A percentile compares a stretch with the other conserved stretches of the same genome.
phyloP scores from a whole-genome alignment of 2,329 filamentous ascomycete species.

The Paramyrothecium roridum region DNA sequence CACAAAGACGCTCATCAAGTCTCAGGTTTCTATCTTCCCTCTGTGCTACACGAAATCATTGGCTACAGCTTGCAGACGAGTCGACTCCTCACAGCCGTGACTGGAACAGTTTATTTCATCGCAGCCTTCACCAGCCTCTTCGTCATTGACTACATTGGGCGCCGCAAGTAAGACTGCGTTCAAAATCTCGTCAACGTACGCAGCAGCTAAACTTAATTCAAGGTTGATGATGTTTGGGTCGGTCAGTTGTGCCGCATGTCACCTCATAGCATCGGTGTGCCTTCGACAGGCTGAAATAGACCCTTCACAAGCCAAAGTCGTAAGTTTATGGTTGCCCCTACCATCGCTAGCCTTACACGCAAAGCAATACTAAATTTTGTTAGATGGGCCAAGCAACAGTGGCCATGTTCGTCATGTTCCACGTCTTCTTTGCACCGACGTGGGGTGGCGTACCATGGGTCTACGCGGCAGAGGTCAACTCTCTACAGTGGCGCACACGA shows the following conservation, averaged over 20 bases:
- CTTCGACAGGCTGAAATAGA: background rate
- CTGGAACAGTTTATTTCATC: constrained; percentile 32
- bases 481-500: constrained; percentile 34
- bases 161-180: constrained; percentile 28
- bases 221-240: constrained; percentile 36
- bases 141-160: constrained; percentile 34
- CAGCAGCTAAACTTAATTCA: background rate
- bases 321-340: too few relatives aligned
- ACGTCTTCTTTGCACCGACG: constrained; percentile 36
- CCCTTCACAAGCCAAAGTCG: background rate
- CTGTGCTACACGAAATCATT: constrained; percentile 52
- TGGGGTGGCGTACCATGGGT: constrained; percentile 39
- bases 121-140: constrained; percentile 31
- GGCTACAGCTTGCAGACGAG: constrained; percentile 48
- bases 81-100: constrained; percentile 54
- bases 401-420: constrained; percentile 40
- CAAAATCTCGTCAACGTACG: background rate
- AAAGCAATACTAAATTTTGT: background rate
- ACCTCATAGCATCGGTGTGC: constrained; percentile 23
- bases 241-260: constrained; percentile 27
- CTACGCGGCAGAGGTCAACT: constrained; percentile 38
- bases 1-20: background rate
- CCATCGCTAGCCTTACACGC: too few relatives aligned
- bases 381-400: constrained; percentile 35
- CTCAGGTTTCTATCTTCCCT: constrained; percentile 42